Percentiles rank a stretch among this genome's conserved stretches.
phyloP scores from a whole-genome alignment of 1,284 basidiomycete species.

The Thecaphora frezii region DNA sequence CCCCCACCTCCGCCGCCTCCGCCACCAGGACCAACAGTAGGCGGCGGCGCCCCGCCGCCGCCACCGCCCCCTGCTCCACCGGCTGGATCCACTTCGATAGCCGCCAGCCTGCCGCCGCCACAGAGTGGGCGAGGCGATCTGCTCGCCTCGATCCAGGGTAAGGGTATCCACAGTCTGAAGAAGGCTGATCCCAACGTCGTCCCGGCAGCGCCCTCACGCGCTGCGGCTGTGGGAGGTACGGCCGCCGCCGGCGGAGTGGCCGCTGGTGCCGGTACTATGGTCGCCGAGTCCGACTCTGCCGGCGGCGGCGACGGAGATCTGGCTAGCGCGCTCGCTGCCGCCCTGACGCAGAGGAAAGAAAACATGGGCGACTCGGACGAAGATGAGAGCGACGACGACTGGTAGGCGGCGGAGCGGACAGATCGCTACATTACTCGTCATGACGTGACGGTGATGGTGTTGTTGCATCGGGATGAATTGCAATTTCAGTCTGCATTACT shows the following conservation, averaged over 20 bases:
- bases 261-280: slow-evolving; percentile 20
- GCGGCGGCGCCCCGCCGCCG: slow-evolving; percentile 34
- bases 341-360: slow-evolving; percentile 76
- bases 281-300: slow-evolving; percentile 12
- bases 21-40: slow-evolving; percentile 18
- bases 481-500: too few species aligned
- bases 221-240: slow-evolving; percentile 13
- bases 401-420: too few species aligned
- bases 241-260: slow-evolving; percentile 11
- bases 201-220: slow-evolving; percentile 17
- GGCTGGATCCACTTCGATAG: too few species aligned
- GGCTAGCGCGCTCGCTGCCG: slow-evolving; percentile 70
- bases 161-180: slow-evolving; percentile 71
- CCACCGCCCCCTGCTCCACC: slow-evolving; percentile 38
- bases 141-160: slow-evolving; percentile 71
- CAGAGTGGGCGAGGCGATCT: slow-evolving; percentile 64
- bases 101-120: slow-evolving; percentile 26
- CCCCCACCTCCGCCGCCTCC: slow-evolving; percentile 45
- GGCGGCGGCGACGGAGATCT: slow-evolving; percentile 64
- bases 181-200: slow-evolving; percentile 64
- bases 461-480: too few species aligned
- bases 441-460: too few species aligned
- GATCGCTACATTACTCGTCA: too few species aligned
- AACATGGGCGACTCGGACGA: slow-evolving; percentile 87
- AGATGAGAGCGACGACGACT: slow-evolving; percentile 68